Base-by-base conservation (phyloP, 164 flowering plant genomes). In the Nymphaea colorata region DNA sequence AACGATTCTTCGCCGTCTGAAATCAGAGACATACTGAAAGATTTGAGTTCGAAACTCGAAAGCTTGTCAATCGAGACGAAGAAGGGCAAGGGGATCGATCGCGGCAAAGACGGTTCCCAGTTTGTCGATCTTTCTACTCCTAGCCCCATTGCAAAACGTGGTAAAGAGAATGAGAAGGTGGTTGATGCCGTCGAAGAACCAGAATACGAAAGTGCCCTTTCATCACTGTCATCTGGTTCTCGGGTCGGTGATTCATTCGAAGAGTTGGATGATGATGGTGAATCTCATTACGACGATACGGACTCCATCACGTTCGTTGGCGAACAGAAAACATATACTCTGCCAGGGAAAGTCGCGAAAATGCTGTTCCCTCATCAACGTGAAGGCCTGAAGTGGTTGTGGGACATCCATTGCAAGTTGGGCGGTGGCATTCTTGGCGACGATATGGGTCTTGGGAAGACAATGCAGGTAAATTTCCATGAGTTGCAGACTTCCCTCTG, bases 361-460 rank as follows among this genome's bases (percentile, higher is more conserved):
- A 92, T 86, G 84, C 65, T 95, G 77, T 95, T 76, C 79, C 93
- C 95, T 14, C 99, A 95, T 76, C 99, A 95, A 76, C 84, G 88
- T 43, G 96, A 87, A 11, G 99, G 99, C 14, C 67, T 95, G 73
- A 84, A 68, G 68, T 95, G 99, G 99, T 83, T 95, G 55, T 95
- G 99, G 99, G 76, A 93, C 59, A 84, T 92, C 73, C 98, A 90
- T 73, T 88, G 94, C 68, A 81, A 80, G 73, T 83, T 83, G 3
- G 85, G 86, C 61, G 98, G 99, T 18, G 99, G 99, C 60, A 89
- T 95, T 66, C 79, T 95, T 69, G 99, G 99, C 4, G 99, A 95
- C 81, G 99, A 95, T 68, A 95, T 95, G 99, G 99, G 99, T 5
- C 71, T 95, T 51, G 99, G 99, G 25, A 95, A 95, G 78, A 95